Evolutionary conservation across 164 flowering plant species (phyloP).

Genomic region (Chimonanthus praecox): DNA sequence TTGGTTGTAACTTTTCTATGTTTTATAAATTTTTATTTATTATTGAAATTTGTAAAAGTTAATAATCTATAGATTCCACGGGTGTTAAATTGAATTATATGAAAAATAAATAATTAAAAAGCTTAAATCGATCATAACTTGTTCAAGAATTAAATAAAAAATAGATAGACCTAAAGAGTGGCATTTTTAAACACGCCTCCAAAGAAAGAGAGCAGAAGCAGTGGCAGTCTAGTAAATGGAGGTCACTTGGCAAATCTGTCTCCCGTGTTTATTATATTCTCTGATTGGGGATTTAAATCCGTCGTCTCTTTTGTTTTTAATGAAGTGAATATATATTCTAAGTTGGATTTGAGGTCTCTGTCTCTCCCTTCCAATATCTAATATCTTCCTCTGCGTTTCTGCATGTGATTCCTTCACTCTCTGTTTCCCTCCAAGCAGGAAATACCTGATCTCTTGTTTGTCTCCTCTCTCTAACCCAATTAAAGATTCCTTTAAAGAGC

Average conservation of each 20-base stretch:
- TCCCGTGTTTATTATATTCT: neutral
- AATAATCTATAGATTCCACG: too few species aligned
- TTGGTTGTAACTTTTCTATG: too few species aligned
- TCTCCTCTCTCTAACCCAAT: slow-evolving; percentile 1
- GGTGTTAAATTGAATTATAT: too few species aligned
- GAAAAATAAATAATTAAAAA: too few species aligned
- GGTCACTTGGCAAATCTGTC: neutral
- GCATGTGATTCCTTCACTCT: slow-evolving; percentile 16
- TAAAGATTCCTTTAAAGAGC: neutral
- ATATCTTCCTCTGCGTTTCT: neutral
- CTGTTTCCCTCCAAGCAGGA: slow-evolving; percentile 4
- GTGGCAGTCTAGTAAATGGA: neutral
- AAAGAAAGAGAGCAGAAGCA: neutral
- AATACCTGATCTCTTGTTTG: neutral
- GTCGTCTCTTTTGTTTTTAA: neutral
- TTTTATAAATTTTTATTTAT: too few species aligned
- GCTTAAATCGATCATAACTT: too few species aligned
- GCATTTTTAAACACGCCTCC: neutral
- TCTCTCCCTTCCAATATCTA: neutral
- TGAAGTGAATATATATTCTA: neutral
- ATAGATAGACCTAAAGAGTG: neutral
- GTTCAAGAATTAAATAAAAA: too few species aligned
- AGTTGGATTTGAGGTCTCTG: slow-evolving; percentile 1
- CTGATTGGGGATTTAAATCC: neutral
- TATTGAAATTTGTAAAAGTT: too few species aligned